A percentile compares a stretch with the other conserved stretches of the same genome.
Evolutionary conservation across 2,329 filamentous ascomycete species (phyloP).

Genomic region (Pseudophaeomoniella oleicola): DNA sequence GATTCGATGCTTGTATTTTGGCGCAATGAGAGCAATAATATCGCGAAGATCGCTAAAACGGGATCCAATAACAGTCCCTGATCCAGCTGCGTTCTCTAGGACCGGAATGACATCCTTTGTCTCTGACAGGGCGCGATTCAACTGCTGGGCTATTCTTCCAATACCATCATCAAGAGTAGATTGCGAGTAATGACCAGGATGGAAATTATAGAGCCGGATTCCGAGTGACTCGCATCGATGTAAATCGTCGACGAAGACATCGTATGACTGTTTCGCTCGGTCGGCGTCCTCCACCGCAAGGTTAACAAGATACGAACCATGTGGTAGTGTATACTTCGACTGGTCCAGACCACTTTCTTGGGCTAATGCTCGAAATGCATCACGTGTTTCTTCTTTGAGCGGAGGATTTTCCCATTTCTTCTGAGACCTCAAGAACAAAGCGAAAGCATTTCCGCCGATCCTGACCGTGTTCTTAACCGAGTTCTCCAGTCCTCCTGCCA

Average conservation of each 20-base stretch:
- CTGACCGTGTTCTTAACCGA: conserved; percentile 61
- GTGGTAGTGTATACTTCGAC: conserved; percentile 61
- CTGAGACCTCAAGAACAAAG: conserved; percentile 90
- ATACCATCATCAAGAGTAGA: conserved; percentile 55
- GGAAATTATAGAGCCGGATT: conserved; percentile 93
- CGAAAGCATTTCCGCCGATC: conserved; percentile 82
- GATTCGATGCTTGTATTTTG: conserved; percentile 66
- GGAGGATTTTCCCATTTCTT: conserved; percentile 84
- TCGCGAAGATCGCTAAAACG: conserved; percentile 75
- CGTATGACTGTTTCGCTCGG: conserved; percentile 76
- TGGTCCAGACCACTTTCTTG: conserved; percentile 57
- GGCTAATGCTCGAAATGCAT: conserved; percentile 56
- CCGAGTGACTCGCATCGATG: conserved; percentile 71
- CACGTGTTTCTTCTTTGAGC: conserved; percentile 51
- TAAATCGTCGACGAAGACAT: conserved; percentile 75
- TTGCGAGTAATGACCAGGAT: conserved; percentile 71
- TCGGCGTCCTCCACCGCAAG: conserved; percentile 68
- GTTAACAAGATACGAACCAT: conserved; percentile 94
- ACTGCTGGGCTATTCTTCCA: conserved; percentile 59
- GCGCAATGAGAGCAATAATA: conserved; percentile 57
- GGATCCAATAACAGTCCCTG: conserved; percentile 73
- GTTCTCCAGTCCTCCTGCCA: conserved; percentile 88
- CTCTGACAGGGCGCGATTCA: conserved; percentile 68
- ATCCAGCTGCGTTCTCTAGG: conserved; percentile 89
- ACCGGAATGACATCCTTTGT: conserved; percentile 67